Evolutionary conservation across 78 protist genomes (phyloP), one percentile per base, ranked within the genome.

Genomic region (Dictyostelium capitatum): DNA sequence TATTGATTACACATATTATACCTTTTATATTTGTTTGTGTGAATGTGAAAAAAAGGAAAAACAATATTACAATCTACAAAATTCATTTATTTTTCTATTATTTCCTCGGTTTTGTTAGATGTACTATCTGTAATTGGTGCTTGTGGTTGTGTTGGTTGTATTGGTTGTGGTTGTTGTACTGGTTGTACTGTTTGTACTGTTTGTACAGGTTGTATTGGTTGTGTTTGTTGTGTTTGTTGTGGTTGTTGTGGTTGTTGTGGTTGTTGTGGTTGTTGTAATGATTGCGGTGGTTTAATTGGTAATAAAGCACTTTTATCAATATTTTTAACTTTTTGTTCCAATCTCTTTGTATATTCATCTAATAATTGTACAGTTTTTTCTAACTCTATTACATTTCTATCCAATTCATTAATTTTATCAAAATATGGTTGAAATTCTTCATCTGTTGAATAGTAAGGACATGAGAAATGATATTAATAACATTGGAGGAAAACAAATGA

Each of bases 281-380:
- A 51, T 78, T 78, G 92, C 48, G 17, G 17, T 77, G 15, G 56
- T 64, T 87, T 87, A 15, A 65, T 77, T 57, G 82, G 92, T 10
- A 64, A 67, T 47, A 87, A 48, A 87, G 92, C 77, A 64, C 75
- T 87, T 80, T 87, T 87, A 48, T 87, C 92, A 70, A 87, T 87
- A 62, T 77, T 87, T 59, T 87, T 87, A 50, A 87, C 69, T 48
- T 87, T 87, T 54, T 41, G 46, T 50, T 82, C 95, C 12, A 90
- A 75, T 62, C 95, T 81, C 25, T 90, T 90, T 30, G 95, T 90
- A 32, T 90, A 90, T 73, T 90, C 95, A 20, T 90, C 95, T 46
- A 90, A 72, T 46, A 90, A 47, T 62, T 73, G 83, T 2, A 90
- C 95, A 23, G 95, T 90, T 80, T 90, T 90, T 56, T 90, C 95